Base-by-base conservation (phyloP, 345 rosid species). In the Linum lewisii region DNA sequence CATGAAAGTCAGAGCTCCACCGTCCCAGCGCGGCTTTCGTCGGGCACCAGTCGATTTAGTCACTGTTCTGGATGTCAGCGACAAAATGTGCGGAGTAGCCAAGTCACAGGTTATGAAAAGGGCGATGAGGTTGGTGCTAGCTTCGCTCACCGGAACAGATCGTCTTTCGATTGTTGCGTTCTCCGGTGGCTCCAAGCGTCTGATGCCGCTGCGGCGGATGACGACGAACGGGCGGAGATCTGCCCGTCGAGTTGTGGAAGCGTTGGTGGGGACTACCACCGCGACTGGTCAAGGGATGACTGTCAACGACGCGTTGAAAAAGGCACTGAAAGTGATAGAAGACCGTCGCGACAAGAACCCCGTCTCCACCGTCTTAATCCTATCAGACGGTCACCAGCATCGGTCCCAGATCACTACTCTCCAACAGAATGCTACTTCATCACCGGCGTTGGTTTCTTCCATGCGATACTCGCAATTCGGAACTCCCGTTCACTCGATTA, bases 291-390 rank as follows among this genome's bases (percentile, higher is more conserved):
- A 75, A 67, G 82, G 83, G 24, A 83, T 80, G 81, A 75, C 68
- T 45, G 83, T 76, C 1, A 80, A 56, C 72, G 96, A 86, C 77
- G 98, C 96, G 63, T 76, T 88, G 14, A 85, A 85, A 50, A 91
- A 91, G 72, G 96, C 96, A 19, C 88, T 80, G 24, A 86, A 88
- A 62, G 92, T 91, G 63, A 72, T 88, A 5, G 95, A 86, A 26
- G 98, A 91, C 75, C 87, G 98, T 59, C 83, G 92, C 34, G 80
- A 79, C 74, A 79, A 62, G 78, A 91, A 91, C 72, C 83, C 86
- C 18, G 64, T 73, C 21, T 68, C 95, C 50, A 76, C 72, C 61
- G 74, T 91, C 44, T 59, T 88, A 34, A 71, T 88, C 53, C 58
- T 86, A 22, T 79, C 92, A 7, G 87, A 77, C 70, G 81, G 82